Percentiles rank a stretch among this genome's conserved stretches.
phyloP scores from a whole-genome alignment of 352 stramenopile species.

The Phytophthora cryptogea region DNA sequence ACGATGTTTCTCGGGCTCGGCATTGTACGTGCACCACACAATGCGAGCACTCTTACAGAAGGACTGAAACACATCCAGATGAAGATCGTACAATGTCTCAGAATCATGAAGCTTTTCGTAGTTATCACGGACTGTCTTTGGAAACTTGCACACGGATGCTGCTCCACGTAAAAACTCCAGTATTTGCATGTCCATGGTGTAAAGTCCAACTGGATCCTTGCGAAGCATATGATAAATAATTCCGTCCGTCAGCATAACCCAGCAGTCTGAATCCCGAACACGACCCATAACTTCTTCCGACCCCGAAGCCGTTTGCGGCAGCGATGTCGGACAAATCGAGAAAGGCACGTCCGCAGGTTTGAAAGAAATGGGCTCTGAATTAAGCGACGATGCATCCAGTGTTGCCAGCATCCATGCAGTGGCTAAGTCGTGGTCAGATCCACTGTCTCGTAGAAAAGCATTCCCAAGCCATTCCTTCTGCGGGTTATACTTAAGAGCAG shows the following conservation, averaged over 20 bases:
- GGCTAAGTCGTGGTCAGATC: conserved; percentile 58
- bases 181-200: conserved; percentile 57
- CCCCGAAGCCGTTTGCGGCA: neutral
- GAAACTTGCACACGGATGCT: conserved; percentile 48
- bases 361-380: conserved; percentile 25
- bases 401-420: conserved; percentile 71
- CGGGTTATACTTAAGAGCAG: conserved; percentile 58
- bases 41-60: conserved; percentile 55
- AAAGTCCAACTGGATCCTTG: conserved; percentile 40
- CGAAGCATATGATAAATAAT: conserved; percentile 63
- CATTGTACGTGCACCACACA: conserved; percentile 42
- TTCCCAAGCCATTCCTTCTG: conserved; percentile 73
- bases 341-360: conserved; percentile 29
- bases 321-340: conserved; percentile 14
- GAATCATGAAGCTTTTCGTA: conserved; percentile 24
- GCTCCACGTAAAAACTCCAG: conserved; percentile 50
- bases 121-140: conserved; percentile 23
- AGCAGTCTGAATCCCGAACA: conserved; percentile 63
- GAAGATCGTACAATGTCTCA: conserved; percentile 54
- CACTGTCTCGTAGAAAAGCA: conserved; percentile 60
- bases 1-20: conserved; percentile 21
- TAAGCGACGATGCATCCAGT: conserved; percentile 50
- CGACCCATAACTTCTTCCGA: neutral
- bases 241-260: conserved; percentile 70
- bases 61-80: conserved; percentile 68